phyloP scores from a whole-genome alignment of 192 early-diverging fungal genomes.

The Coemansia sp. region DNA sequence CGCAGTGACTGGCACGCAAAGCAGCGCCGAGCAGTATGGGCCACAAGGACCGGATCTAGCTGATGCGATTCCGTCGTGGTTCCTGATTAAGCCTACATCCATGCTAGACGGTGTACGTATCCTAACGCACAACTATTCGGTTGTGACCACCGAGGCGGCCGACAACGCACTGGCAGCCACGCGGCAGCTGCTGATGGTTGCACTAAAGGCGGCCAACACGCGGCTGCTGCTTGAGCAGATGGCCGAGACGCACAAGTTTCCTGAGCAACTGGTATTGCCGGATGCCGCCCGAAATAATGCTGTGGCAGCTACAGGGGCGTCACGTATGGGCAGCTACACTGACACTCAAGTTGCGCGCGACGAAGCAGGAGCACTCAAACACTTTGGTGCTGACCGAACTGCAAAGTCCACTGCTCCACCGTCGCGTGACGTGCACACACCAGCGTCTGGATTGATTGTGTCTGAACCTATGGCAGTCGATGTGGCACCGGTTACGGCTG shows the following conservation, averaged over 20 bases:
- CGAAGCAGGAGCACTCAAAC: not conserved
- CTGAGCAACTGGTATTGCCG: constrained; percentile 35
- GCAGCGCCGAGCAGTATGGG: not conserved
- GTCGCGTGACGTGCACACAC: not conserved
- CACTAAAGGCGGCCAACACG: constrained; percentile 50
- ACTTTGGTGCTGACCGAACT: not conserved
- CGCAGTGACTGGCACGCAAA: not conserved
- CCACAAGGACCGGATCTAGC: constrained; percentile 14
- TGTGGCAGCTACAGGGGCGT: not conserved
- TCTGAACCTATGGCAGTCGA: not conserved
- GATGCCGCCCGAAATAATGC: constrained; percentile 12
- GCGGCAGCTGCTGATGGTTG: constrained; percentile 51
- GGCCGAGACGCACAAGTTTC: constrained; percentile 47
- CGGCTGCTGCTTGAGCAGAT: constrained; percentile 51
- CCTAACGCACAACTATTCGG: constrained; percentile 54
- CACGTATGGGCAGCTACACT: constrained; percentile 12
- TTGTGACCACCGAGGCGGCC: constrained; percentile 36
- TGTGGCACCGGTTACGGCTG: not conserved
- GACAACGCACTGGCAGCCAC: constrained; percentile 46
- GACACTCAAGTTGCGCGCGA: constrained; percentile 30
- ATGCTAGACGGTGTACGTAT: constrained; percentile 49
- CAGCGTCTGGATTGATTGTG: not conserved
- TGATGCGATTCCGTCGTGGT: constrained; percentile 52
- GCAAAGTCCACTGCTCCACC: not conserved
- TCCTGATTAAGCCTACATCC: constrained; percentile 45